Evolutionary conservation across 2,329 filamentous ascomycete genomes (phyloP).

Genomic region (Gyromitra esculenta): DNA sequence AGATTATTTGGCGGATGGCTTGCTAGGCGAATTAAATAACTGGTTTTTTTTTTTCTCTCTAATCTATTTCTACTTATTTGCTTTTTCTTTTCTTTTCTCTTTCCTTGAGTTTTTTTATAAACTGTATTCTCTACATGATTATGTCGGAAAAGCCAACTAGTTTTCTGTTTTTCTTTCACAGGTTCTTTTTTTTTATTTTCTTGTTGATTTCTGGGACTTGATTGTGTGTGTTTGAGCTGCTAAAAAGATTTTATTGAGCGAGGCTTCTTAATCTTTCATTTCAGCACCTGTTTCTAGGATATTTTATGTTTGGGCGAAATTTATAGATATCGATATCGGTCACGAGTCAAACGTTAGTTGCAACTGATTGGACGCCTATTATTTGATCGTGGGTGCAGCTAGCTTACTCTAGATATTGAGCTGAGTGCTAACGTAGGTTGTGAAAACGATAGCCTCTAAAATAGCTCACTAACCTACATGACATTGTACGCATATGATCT

Average conservation of each 20-base stretch:
- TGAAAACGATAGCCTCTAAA: too few species aligned
- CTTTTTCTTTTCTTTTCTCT: background rate
- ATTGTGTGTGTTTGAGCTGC: too few species aligned
- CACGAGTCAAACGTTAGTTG: too few species aligned
- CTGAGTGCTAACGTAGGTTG: too few species aligned
- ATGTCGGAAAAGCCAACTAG: background rate
- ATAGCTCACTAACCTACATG: too few species aligned
- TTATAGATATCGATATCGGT: too few species aligned
- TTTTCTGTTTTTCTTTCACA: background rate
- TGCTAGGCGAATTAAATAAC: constrained; percentile 25
- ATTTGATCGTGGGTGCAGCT: too few species aligned
- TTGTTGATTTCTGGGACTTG: background rate
- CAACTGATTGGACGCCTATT: too few species aligned
- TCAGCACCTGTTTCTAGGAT: too few species aligned
- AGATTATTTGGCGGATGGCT: constrained; percentile 38
- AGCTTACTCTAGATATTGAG: too few species aligned
- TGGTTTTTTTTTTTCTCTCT: constrained; percentile 3
- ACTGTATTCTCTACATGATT: constrained; percentile 30
- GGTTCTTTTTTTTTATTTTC: background rate
- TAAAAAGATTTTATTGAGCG: background rate
- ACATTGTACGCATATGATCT: too few species aligned
- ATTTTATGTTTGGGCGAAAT: too few species aligned
- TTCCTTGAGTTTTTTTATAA: background rate
- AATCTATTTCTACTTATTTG: constrained; percentile 8
- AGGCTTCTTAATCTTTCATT: background rate